phyloP scores from a whole-genome alignment of 345 rosid genomes.

The Lenwebbia sp. region DNA sequence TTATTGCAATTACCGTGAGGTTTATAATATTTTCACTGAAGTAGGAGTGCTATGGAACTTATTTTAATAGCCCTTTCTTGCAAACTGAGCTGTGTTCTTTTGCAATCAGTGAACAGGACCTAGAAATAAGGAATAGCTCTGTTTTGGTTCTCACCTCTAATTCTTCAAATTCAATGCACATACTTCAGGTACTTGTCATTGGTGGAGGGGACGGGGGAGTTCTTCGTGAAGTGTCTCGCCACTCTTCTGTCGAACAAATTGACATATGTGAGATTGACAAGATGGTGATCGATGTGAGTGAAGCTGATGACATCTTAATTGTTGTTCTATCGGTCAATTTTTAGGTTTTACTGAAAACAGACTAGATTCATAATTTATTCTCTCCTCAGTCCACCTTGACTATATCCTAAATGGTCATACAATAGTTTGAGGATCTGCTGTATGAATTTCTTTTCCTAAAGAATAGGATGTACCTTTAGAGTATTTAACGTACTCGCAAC shows the following conservation, averaged over 20 bases:
- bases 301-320: background rate
- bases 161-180: background rate
- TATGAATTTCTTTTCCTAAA: background rate
- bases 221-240: conserved; percentile 79
- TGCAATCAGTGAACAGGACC: background rate
- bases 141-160: background rate
- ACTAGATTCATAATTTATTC: background rate
- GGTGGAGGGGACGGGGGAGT: conserved; percentile 99
- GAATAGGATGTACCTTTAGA: background rate
- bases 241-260: conserved; percentile 72
- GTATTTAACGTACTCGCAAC: background rate
- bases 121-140: background rate
- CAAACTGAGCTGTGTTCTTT: background rate
- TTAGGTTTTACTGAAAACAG: background rate
- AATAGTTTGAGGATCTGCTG: background rate
- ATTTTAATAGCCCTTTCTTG: background rate
- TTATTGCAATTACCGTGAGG: background rate
- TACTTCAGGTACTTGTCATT: conserved; percentile 69
- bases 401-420: background rate
- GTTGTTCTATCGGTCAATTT: background rate
- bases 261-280: conserved; percentile 94
- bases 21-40: background rate
- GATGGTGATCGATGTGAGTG: conserved; percentile 95
- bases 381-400: background rate
- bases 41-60: background rate